These are phyloP conservation scores for Alternaria ventricosa DNA, from an alignment of 2,329 filamentous ascomycete genomes.

Conservation along the genomic window DNA sequence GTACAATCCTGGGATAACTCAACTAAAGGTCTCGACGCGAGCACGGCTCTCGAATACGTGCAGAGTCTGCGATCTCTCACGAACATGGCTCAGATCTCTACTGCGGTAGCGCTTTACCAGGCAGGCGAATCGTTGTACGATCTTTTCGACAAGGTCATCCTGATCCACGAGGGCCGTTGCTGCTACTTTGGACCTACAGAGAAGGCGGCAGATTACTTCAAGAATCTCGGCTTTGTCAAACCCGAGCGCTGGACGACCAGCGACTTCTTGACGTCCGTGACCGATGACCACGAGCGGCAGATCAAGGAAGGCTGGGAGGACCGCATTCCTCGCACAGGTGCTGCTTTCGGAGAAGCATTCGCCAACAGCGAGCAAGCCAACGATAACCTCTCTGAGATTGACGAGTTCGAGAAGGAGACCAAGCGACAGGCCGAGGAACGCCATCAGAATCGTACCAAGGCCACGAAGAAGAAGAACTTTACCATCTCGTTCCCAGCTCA, in stretches of 20 bases:
- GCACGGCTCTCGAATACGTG: conserved; percentile 76
- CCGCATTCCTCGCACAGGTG: conserved; percentile 61
- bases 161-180: conserved; percentile 51
- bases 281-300: conserved; percentile 65
- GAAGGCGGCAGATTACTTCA: conserved; percentile 69
- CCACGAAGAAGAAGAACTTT: conserved; percentile 52
- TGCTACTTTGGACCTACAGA: conserved; percentile 69
- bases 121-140: conserved; percentile 56
- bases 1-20: conserved; percentile 63
- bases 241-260: conserved; percentile 71
- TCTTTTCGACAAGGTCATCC: conserved; percentile 49
- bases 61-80: conserved; percentile 69
- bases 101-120: conserved; percentile 74
- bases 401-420: conserved; percentile 48
- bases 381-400: conserved; percentile 49
- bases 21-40: conserved; percentile 75
- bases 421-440: conserved; percentile 40
- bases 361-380: conserved; percentile 45
- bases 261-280: conserved; percentile 76
- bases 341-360: conserved; percentile 60
- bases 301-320: conserved; percentile 64
- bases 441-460: conserved; percentile 39
- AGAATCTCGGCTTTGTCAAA: conserved; percentile 71
- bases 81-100: conserved; percentile 67
- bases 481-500: conserved; percentile 49